Base-by-base conservation (phyloP, 2,329 filamentous ascomycete species). In the Neofusicoccum sp. region DNA sequence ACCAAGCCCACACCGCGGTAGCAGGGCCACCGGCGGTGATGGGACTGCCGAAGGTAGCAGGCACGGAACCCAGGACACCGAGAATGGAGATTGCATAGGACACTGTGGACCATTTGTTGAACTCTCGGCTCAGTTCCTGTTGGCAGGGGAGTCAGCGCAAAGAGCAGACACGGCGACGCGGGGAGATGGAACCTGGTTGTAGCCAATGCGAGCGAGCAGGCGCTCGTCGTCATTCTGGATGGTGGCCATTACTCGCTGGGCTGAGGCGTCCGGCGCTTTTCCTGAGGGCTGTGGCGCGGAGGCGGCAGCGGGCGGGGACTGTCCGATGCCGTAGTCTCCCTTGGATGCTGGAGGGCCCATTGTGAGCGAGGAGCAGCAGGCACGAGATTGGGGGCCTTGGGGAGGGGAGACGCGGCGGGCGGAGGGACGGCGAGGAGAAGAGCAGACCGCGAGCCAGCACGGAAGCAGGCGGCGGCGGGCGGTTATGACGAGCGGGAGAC, bases 41-140 rank as follows among this genome's bases (percentile, higher is more conserved):
- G 1, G 85, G 85, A 38, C 78, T 79, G 9, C 82, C 83, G 66
- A 86, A 86, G 1, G 84, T 87, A 20, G 85, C 84, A 30, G 85
- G 85, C 0, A 87, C 84, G 0, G 85, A 87, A n/a, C 85, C 85
- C 1, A 88, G 70, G 2, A 88, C 84, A 31, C 85, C 85, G 5
- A 87, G 74, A 63, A 88, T 86, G 9, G 85, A 87, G 63, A 88
- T 86, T 28, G 85, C 85, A 72, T 87, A 88, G 3, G 85, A 87
- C 3, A 87, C 76, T 2, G 85, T 87, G 3, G 84, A 87, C 84
- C 84, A 87, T 79, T 83, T 85, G 38, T 82, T 86, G 68, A 88
- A 88, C 65, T 88, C 84, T 58, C 86, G 79, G 65, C 78, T 78
- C 28, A 88, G 69, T 69, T 87, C 84, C 85, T 87, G 61, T 28